Base-by-base conservation (phyloP, 805 yeast genomes). In the Metschnikowia dekortorum region DNA sequence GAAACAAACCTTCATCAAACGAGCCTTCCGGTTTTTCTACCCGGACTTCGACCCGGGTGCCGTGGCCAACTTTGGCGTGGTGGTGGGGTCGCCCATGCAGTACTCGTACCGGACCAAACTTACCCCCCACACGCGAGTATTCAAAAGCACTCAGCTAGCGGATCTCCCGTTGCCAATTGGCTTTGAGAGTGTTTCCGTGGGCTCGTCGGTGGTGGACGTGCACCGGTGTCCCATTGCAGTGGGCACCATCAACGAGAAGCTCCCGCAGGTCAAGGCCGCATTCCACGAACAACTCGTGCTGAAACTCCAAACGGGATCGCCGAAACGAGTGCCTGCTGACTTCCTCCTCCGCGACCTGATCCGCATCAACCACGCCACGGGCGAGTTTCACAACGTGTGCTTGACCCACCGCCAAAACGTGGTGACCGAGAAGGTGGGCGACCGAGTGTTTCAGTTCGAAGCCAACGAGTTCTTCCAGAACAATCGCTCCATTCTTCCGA, bases 381-480 rank as follows among this genome's bases (percentile, higher is more conserved):
- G 74, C 2, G 63, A 59, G n/a, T 54, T 51, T 44, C 51, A 51
- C 9, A 50, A 59, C 8, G 63, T 59, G 6, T 66, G 72, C 45
- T 41, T 67, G 2, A 59, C 66, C 2, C 61, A 65, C 18, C 60
- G 61, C 5, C 60, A 57, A 8, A 59, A 62, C 29, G 61, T 67
- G 4, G 61, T 69, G 7, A 73, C 75, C 0, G 75, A 69, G 47
- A 63, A 60, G 44, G 67, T 74, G 3, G 70, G 60, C 6, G 70
- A 67, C 31, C 61, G 55, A 33, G 58, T 68, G 1, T 75, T 71
- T 50, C 74, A 71, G 50, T 75, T 70, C 42, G 69, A 65, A 26
- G 64, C 71, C 11, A 62, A 66, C 32, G 67, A 72, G 38, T 75
- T 75, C 49, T 75, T 75, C 53, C 79, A 75, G 51, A 67, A 92